Evolutionary conservation across 768 basidiomycete species (phyloP).

Genomic region (Serendipita vermifera): DNA sequence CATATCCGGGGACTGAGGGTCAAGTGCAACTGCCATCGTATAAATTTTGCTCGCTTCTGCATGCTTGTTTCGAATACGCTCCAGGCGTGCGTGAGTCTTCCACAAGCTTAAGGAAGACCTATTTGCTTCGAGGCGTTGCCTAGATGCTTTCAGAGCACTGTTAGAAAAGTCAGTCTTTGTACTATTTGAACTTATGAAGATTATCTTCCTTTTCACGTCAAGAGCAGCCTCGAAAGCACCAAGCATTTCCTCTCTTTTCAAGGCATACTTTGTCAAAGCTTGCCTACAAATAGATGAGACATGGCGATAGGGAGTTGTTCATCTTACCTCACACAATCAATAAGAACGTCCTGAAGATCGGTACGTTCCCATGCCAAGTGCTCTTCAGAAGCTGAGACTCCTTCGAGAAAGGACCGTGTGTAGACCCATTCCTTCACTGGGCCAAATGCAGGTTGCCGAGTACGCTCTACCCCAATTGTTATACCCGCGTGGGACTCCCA

Average conservation of each 20-base stretch:
- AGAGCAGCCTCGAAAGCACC: conserved; percentile 55
- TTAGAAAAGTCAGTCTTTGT: neutral
- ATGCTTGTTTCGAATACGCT: conserved; percentile 46
- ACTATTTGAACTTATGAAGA: neutral
- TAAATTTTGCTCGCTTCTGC: conserved; percentile 71
- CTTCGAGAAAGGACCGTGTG: conserved; percentile 44
- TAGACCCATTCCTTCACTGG: conserved; percentile 55
- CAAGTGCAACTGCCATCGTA: conserved; percentile 34
- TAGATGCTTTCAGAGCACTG: conserved; percentile 61
- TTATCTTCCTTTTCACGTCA: conserved; percentile 42
- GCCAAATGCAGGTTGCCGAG: conserved; percentile 48
- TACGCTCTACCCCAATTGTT: conserved; percentile 51
- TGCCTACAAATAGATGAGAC: conserved; percentile 23
- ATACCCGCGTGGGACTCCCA: conserved; percentile 54
- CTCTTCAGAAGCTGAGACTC: conserved; percentile 28
- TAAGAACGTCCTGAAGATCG: conserved; percentile 42
- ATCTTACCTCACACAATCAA: conserved; percentile 28
- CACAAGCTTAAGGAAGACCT: conserved; percentile 52
- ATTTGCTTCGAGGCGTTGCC: conserved; percentile 40
- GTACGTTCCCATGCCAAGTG: conserved; percentile 31
- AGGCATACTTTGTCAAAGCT: conserved; percentile 41
- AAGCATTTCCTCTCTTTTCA: conserved; percentile 50
- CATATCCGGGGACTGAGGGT: conserved; percentile 25
- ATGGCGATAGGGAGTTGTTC: conserved; percentile 1
- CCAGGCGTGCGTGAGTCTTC: conserved; percentile 65